Base-by-base conservation (phyloP, 106 monocot species). In the Narthecium ossifragum region DNA sequence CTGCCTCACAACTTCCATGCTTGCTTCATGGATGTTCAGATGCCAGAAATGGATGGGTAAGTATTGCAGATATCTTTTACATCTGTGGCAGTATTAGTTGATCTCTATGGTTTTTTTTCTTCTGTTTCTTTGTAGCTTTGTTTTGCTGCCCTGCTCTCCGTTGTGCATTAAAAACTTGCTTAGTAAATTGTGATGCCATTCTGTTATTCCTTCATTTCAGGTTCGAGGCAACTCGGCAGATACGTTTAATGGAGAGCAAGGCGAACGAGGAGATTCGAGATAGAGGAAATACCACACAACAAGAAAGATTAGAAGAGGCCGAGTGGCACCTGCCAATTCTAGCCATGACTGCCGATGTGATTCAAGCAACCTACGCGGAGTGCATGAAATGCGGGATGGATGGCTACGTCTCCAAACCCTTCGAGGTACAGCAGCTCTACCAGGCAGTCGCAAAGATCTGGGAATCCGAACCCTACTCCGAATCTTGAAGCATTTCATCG, bases 11-110 rank as follows among this genome's bases (percentile, higher is more conserved):
- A 84, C 9, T 96, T 90, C 40, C 86, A 96, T 74, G 86, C 86
- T 39, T 96, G 96, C 57, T 90, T 96, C 55, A 96, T 96, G 96
- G 96, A 96, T 76, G 84, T 96, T 57, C 96, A 96, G 73, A 96
- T 96, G 96, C 96, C 96, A 48, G 96, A 96, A 63, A 96, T 96
- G 96, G 96, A 96, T 62, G 96, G 96, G 96, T 96, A 81, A 36
- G 80, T 59, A 37, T 41, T 46, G 13, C 18, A 21, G n/a, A 7
- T n/a, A n/a, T 9, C 33, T 12, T 30, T 25, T 59, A 46, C 21
- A 10, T 50, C 14, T 25, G 37, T 58, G 8, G 9, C 7, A 8
- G 10, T 25, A 17, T 1, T 26, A 12, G 3, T 34, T 33, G 2
- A 48, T 27, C 50, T 15, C 21, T n/a, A 14, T 40, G 24, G 15